Evolutionary conservation across 352 stramenopile species (phyloP).

Genomic region (Pythium monospermum): DNA sequence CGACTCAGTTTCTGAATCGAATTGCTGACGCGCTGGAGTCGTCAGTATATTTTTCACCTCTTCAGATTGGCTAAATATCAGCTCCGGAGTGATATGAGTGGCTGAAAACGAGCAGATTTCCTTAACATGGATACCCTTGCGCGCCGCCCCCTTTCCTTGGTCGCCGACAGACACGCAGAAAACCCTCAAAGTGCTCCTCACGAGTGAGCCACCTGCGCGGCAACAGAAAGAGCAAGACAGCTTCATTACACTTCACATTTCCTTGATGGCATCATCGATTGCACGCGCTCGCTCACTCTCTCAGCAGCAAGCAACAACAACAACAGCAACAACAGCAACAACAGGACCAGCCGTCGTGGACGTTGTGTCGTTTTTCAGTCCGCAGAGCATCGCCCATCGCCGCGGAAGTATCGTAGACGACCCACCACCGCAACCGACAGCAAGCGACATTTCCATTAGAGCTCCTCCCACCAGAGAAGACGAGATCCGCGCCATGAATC

Average conservation of each 20-base stretch:
- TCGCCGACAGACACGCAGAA: too few species aligned
- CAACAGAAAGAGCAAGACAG: neutral
- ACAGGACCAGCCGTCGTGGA: conserved; percentile 17
- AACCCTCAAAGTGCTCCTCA: too few species aligned
- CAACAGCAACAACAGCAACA: too few species aligned
- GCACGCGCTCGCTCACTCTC: conserved; percentile 1
- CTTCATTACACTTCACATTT: neutral
- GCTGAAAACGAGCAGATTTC: neutral
- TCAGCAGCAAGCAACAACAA: neutral
- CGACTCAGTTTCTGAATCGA: too few species aligned
- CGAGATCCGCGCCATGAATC: conserved; percentile 22
- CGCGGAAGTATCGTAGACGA: conserved; percentile 17
- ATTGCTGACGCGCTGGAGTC: conserved; percentile 5
- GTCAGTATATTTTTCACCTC: too few species aligned
- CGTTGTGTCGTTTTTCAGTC: conserved; percentile 37
- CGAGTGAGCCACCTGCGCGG: too few species aligned
- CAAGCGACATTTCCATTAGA: too few species aligned
- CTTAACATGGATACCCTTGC: conserved; percentile 6
- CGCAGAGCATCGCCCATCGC: conserved; percentile 8
- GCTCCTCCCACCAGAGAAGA: conserved; percentile 1
- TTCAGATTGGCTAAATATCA: conserved; percentile 17
- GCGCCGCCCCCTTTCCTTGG: too few species aligned
- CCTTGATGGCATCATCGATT: conserved; percentile 2
- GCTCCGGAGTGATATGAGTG: conserved; percentile 5
- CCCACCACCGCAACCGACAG: neutral